Base-by-base conservation (phyloP, 352 stramenopile species). In the Elongisporangium anandrum region DNA sequence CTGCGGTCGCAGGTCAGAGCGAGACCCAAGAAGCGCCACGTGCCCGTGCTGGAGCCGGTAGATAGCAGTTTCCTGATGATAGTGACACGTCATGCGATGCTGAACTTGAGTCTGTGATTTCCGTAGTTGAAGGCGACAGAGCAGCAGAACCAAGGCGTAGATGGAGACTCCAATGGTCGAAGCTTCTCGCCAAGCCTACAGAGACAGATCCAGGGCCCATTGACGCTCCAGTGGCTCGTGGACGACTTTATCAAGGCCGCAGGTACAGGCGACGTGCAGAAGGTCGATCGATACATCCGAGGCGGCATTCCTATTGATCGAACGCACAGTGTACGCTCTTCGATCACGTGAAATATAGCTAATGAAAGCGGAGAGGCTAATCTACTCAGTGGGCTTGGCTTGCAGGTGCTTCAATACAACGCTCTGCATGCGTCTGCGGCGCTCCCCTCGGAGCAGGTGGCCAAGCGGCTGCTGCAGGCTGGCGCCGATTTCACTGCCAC, bases 191-290 rank as follows among this genome's bases (percentile, higher is more conserved):
- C 6, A 4, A 74, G 54, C 20, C 52, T 80, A 12, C 70, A 73
- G 19, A 78, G 75, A 54, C 75, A 77, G 13, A 76, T 76, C n/a
- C 75, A 81, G 39, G 75, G 75, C 10, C 73, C 77, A 7, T 38
- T 85, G 24, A 77, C 65, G 20, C 51, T 81, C 1, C 77, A 87
- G 54, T 80, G 66, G 56, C 66, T 82, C n/a, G 68, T 87, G 6
- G 75, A 87, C 34, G 77, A 87, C 61, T 85, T 87, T 60, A 73
- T 87, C 17, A 64, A 81, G 50, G 70, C 75, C 9, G 75, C 73
- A 2, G 67, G 73, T 12, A 53, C 53, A 20, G 77, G 77, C 4
- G 57, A 85, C 21, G 22, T 76, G 3, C 41, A 60, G 4, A 81
- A 75, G 57, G 69, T 87, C 12, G 77, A 82, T 16, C 65, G 77